These are phyloP conservation scores for Candida mattraensis DNA, from an alignment of 805 yeast genomes.

Conservation along the genomic window DNA sequence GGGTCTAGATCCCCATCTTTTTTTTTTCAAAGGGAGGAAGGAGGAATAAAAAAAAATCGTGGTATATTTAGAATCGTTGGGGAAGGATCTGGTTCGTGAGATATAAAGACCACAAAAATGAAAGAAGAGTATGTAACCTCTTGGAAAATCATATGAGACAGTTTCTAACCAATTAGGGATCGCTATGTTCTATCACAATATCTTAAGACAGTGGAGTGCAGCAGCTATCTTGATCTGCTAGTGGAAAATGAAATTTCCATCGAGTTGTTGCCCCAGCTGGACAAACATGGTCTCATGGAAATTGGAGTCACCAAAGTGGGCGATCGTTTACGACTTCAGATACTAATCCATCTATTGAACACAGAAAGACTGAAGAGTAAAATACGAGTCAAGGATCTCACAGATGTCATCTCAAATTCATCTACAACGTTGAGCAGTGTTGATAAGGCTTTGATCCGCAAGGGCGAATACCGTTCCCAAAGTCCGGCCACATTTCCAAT, in stretches of 20 bases:
- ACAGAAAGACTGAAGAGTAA: slow-evolving; percentile 29
- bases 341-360: slow-evolving; percentile 51
- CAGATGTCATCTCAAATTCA: slow-evolving; percentile 18
- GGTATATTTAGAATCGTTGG: slow-evolving; percentile 2
- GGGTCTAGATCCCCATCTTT: no score
- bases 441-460: slow-evolving; percentile 10
- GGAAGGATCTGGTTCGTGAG: slow-evolving; percentile 1
- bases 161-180: slow-evolving; percentile 14
- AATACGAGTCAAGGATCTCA: slow-evolving; percentile 22
- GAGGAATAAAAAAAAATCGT: neutral
- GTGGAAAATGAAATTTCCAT: slow-evolving; percentile 53
- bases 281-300: slow-evolving; percentile 62
- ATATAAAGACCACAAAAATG: slow-evolving; percentile 3
- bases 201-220: slow-evolving; percentile 29
- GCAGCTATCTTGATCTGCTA: slow-evolving; percentile 26
- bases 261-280: slow-evolving; percentile 60
- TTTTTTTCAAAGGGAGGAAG: neutral
- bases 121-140: slow-evolving; percentile 8
- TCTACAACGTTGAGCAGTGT: slow-evolving; percentile 17
- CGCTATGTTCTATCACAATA: slow-evolving; percentile 19
- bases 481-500: slow-evolving; percentile 3
- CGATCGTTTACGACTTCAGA: slow-evolving; percentile 70
- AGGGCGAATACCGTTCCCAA: neutral
- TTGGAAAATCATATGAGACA: no score
- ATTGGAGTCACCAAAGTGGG: slow-evolving; percentile 79